phyloP scores from a whole-genome alignment of 768 basidiomycete species.

The Rhizopogon vesiculosus region DNA sequence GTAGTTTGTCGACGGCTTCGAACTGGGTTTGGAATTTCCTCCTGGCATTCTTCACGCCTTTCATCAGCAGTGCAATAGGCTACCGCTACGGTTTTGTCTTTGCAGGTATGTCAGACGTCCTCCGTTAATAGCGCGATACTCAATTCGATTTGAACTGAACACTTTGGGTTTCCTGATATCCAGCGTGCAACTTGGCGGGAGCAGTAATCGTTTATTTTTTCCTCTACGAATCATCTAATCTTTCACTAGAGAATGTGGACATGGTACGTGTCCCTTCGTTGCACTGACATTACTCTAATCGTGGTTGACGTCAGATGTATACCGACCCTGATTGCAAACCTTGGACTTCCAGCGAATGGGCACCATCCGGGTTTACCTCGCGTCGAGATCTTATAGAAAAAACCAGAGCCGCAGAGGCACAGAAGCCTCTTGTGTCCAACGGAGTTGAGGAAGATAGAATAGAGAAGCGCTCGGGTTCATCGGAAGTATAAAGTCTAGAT shows the following conservation, averaged over 20 bases:
- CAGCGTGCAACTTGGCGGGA: slow-evolving; percentile 55
- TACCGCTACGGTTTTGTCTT: slow-evolving; percentile 72
- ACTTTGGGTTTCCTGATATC: not conserved
- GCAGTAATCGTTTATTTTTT: slow-evolving; percentile 64
- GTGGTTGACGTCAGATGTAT: slow-evolving; percentile 44
- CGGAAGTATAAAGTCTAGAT: not conserved
- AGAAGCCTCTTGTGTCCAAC: slow-evolving; percentile 23
- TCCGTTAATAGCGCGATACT: not conserved
- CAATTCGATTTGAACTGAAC: not conserved
- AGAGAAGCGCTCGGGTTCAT: slow-evolving; percentile 13
- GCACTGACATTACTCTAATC: not conserved
- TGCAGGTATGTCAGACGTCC: slow-evolving; percentile 36
- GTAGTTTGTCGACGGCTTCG: slow-evolving; percentile 55
- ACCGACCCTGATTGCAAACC: slow-evolving; percentile 59
- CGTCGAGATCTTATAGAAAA: slow-evolving; percentile 43
- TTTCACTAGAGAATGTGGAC: slow-evolving; percentile 65
- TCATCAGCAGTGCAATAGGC: slow-evolving; percentile 51
- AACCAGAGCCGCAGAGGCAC: slow-evolving; percentile 35
- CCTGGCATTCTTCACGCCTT: slow-evolving; percentile 76
- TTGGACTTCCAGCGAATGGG: slow-evolving; percentile 61
- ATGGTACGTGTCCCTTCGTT: slow-evolving; percentile 29
- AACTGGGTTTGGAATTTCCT: slow-evolving; percentile 75
- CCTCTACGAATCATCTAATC: slow-evolving; percentile 68
- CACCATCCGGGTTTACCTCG: slow-evolving; percentile 48
- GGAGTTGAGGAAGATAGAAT: slow-evolving; percentile 19